Conservation (phyloP, 2,329 filamentous ascomycete species). For the Chaetomium olivaceum region DNA sequence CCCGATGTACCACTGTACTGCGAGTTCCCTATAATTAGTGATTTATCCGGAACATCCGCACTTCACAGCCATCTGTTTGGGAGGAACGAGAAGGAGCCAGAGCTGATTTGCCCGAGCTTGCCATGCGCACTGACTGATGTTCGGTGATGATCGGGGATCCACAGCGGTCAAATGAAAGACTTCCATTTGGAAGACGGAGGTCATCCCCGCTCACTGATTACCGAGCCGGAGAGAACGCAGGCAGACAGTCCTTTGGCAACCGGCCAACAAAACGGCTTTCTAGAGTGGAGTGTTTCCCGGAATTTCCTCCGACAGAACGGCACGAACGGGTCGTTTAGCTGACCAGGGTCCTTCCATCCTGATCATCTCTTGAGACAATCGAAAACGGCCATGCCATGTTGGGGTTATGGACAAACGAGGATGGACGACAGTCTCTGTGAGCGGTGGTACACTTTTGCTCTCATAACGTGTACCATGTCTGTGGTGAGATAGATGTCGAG, state of each 20-base stretch:
- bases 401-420: neutral
- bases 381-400: neutral
- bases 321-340: neutral
- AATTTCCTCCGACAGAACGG: constrained; percentile 5
- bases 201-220: neutral
- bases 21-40: constrained; percentile 8
- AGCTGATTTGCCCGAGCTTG: constrained; percentile 10
- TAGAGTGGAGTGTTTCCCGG: neutral
- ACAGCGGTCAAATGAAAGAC: constrained; percentile 14
- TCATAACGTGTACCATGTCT: neutral
- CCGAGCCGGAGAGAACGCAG: neutral
- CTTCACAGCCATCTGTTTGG: neutral
- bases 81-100: neutral
- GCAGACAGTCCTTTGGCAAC: neutral
- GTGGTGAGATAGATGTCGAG: too few species aligned
- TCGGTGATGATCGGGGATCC: constrained; percentile 12
- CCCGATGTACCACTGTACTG: neutral
- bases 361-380: neutral
- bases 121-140: constrained; percentile 5
- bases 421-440: neutral
- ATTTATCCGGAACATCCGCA: constrained; percentile 18
- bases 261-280: too few species aligned
- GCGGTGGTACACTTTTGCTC: neutral
- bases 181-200: neutral
- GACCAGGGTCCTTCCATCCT: neutral